phyloP scores from a whole-genome alignment of 1,284 basidiomycete genomes.

The Porogramme epimiltina region DNA sequence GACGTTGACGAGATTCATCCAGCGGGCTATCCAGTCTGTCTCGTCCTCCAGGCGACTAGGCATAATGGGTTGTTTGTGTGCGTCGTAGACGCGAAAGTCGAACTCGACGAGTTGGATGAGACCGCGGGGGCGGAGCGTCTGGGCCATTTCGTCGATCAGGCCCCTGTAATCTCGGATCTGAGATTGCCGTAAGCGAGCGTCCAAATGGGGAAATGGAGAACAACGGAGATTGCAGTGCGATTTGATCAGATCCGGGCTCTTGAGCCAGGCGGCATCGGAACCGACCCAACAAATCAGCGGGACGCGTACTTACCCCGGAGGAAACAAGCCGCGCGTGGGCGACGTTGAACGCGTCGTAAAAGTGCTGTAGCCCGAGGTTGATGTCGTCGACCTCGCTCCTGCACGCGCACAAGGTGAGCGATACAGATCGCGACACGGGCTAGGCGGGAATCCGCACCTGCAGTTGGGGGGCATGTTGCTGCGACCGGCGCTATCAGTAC shows the following conservation, averaged over 20 bases:
- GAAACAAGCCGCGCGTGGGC: slow-evolving; percentile 71
- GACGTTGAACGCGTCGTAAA: slow-evolving; percentile 73
- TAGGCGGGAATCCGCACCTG: slow-evolving; percentile 44
- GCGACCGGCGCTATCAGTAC: slow-evolving; percentile 6
- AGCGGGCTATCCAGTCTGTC: slow-evolving; percentile 60
- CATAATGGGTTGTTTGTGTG: slow-evolving; percentile 46
- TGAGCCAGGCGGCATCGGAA: slow-evolving; percentile 13
- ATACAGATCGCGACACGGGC: slow-evolving; percentile 4
- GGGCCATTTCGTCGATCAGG: slow-evolving; percentile 67
- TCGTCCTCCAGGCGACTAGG: slow-evolving; percentile 35
- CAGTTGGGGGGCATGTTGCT: slow-evolving; percentile 70
- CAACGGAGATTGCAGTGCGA: slow-evolving; percentile 28
- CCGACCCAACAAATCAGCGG: slow-evolving; percentile 11
- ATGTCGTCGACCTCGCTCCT: slow-evolving; percentile 84
- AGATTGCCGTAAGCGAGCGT: slow-evolving; percentile 21
- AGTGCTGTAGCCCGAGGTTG: slow-evolving; percentile 80
- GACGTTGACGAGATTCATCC: slow-evolving; percentile 52
- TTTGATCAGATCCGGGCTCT: slow-evolving; percentile 17
- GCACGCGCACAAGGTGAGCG: slow-evolving; percentile 8
- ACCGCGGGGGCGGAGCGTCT: slow-evolving; percentile 68
- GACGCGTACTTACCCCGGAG: slow-evolving; percentile 57
- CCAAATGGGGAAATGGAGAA: slow-evolving; percentile 16
- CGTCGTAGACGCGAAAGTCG: slow-evolving; percentile 64
- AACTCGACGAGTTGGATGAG: slow-evolving; percentile 68
- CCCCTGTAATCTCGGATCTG: slow-evolving; percentile 70